Evolutionary conservation across 1,284 basidiomycete genomes (phyloP).

Genomic region (Tremellales sp.): DNA sequence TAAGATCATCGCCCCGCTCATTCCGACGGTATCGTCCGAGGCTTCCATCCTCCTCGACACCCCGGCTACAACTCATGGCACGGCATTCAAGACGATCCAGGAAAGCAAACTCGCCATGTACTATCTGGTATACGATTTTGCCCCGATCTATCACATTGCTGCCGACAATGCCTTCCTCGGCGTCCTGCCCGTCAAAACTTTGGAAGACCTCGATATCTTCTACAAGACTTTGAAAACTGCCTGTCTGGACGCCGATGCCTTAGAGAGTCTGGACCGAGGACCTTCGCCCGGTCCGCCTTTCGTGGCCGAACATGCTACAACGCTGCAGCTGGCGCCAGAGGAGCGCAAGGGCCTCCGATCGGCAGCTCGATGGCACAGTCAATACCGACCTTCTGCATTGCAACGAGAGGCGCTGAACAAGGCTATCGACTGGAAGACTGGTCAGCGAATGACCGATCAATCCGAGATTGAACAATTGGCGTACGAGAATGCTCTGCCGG

Average conservation of each 20-base stretch:
- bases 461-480: slow-evolving; percentile 29
- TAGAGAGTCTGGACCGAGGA: slow-evolving; percentile 1
- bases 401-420: slow-evolving; percentile 30
- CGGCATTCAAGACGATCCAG: too few relatives aligned
- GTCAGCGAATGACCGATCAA: slow-evolving; percentile 9
- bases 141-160: slow-evolving; percentile 38
- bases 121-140: slow-evolving; percentile 35
- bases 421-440: slow-evolving; percentile 17
- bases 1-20: slow-evolving; percentile 31
- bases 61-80: too few relatives aligned
- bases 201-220: slow-evolving; percentile 17
- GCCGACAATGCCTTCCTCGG: slow-evolving; percentile 20
- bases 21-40: slow-evolving; percentile 6
- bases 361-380: slow-evolving; percentile 24
- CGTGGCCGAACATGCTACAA: slow-evolving; percentile 14
- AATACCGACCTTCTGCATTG: slow-evolving; percentile 17
- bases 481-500: slow-evolving; percentile 29
- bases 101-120: slow-evolving; percentile 21
- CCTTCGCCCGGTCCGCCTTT: slow-evolving; percentile 9
- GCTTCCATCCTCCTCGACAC: too few relatives aligned
- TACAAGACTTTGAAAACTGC: slow-evolving; percentile 25
- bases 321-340: slow-evolving; percentile 19
- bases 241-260: slow-evolving; percentile 13
- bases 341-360: slow-evolving; percentile 18
- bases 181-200: slow-evolving; percentile 19